Base-by-base conservation (phyloP, 2,329 filamentous ascomycete genomes). In the Monosporascus ibericus region DNA sequence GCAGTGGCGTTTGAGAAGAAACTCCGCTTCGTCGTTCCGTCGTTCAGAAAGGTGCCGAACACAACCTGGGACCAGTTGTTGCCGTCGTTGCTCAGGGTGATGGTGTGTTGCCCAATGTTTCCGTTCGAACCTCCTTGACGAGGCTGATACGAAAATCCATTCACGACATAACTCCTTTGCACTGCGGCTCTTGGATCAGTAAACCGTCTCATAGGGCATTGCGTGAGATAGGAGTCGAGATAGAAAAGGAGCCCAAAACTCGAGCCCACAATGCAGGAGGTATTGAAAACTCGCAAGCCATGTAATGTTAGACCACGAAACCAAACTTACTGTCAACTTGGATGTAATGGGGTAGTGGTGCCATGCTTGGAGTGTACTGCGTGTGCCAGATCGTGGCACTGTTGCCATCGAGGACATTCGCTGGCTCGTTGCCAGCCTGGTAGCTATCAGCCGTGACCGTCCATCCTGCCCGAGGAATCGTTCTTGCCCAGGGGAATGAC, bases 331-430 rank as follows among this genome's bases (percentile, higher is more conserved):
- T 58, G 39, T 68, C 65, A n/a, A 69, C 48, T 14, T 67, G 64
- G 14, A 69, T 62, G 48, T 60, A 62, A 47, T 69, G 67, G 6
- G 65, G 64, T 11, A 63, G 54, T 0, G 56, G 47, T 24, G 55
- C 58, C 4, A 52, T 25, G 24, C 44, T 54, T 11, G 58, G 58
- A 44, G 36, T 50, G 20, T 57, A 62, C 15, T 56, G 55, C 1
- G 65, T 63, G 37, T 68, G 67, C 65, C 65, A 67, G 22, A 65
- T 59, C 1, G 63, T 66, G 40, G 27, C 52, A n/a, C 58, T 57
- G 52, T 66, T 58, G 5, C 63, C 63, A 36, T 68, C 67, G 36
- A 66, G 62, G 22, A 60, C 63, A 18, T 63, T 65, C 18, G n/a
- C 48, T 38, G 65, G 63, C 48, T 67, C 61, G 39, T 64, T 59